These are phyloP conservation scores for Tetraselmis chui DNA, from an alignment of 139 green algal species.

Conservation along the genomic window DNA sequence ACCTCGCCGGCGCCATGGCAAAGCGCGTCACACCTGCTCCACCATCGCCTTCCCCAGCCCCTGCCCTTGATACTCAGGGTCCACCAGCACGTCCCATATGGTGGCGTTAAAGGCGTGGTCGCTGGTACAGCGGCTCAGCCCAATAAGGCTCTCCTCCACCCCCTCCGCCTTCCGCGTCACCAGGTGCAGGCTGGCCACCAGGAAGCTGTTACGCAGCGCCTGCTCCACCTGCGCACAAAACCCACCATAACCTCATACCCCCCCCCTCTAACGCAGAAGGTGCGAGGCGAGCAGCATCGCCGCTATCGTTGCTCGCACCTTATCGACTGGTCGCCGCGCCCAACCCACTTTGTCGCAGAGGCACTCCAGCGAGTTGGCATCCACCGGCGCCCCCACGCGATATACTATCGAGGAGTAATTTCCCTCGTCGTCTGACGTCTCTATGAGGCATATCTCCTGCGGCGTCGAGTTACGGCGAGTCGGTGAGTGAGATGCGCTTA, in stretches of 20 bases:
- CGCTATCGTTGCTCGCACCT: too few species aligned
- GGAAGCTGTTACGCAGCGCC: constrained; percentile 83
- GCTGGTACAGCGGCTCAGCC: constrained; percentile 76
- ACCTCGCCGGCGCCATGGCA: neutral
- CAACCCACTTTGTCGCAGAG: constrained; percentile 90
- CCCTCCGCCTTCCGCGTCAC: constrained; percentile 1
- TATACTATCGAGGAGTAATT: neutral
- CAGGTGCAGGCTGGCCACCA: constrained; percentile 72
- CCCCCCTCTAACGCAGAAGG: too few species aligned
- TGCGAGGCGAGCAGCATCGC: too few species aligned
- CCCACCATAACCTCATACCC: too few species aligned
- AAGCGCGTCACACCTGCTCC: constrained; percentile 70
- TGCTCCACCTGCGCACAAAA: constrained; percentile 56
- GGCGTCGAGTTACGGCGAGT: neutral
- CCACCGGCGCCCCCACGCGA: constrained; percentile 36
- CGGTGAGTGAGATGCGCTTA: neutral
- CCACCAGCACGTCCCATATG: constrained; percentile 95
- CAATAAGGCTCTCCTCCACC: constrained; percentile 52
- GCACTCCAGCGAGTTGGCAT: constrained; percentile 66
- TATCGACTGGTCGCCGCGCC: constrained; percentile 66
- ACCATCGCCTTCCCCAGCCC: constrained; percentile 91
- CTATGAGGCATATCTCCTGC: neutral
- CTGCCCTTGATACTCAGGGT: constrained; percentile 77
- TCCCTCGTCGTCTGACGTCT: neutral
- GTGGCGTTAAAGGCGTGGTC: constrained; percentile 97